These are phyloP conservation scores for Alternaria rosae DNA, from an alignment of 2,329 filamentous ascomycete genomes.

Conservation along the genomic window DNA sequence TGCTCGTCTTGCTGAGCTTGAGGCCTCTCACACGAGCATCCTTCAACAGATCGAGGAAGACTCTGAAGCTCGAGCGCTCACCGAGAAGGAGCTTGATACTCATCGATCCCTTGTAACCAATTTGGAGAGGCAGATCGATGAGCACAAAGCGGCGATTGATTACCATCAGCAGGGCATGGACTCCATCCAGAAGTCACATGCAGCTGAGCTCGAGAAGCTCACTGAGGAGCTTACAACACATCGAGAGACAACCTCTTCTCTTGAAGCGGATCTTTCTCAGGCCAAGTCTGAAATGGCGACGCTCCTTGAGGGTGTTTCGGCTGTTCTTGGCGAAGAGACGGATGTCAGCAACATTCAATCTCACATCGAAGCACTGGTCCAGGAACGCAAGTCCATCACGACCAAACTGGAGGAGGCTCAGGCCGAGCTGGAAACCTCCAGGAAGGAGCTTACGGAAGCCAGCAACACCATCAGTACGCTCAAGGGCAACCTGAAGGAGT, in stretches of 20 bases:
- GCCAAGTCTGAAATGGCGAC: constrained; percentile 67
- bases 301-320: constrained; percentile 68
- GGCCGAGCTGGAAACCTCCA: constrained; percentile 52
- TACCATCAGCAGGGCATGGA: constrained; percentile 63
- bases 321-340: constrained; percentile 70
- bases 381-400: constrained; percentile 56
- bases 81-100: constrained; percentile 60
- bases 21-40: constrained; percentile 72
- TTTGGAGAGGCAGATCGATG: constrained; percentile 64
- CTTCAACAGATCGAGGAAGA: constrained; percentile 73
- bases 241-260: constrained; percentile 38
- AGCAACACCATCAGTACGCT: constrained; percentile 49
- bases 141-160: constrained; percentile 63
- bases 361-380: constrained; percentile 54
- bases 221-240: constrained; percentile 45
- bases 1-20: constrained; percentile 74
- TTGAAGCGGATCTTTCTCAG: constrained; percentile 65
- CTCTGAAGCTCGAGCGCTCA: constrained; percentile 65
- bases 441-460: constrained; percentile 54
- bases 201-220: constrained; percentile 61
- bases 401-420: constrained; percentile 53
- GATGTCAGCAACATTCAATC: constrained; percentile 51
- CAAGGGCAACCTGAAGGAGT: constrained; percentile 54
- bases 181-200: constrained; percentile 62
- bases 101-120: constrained; percentile 61